These are phyloP conservation scores for Sistotremastrum niveocremeum DNA, from an alignment of 768 basidiomycete species.

Conservation along the genomic window DNA sequence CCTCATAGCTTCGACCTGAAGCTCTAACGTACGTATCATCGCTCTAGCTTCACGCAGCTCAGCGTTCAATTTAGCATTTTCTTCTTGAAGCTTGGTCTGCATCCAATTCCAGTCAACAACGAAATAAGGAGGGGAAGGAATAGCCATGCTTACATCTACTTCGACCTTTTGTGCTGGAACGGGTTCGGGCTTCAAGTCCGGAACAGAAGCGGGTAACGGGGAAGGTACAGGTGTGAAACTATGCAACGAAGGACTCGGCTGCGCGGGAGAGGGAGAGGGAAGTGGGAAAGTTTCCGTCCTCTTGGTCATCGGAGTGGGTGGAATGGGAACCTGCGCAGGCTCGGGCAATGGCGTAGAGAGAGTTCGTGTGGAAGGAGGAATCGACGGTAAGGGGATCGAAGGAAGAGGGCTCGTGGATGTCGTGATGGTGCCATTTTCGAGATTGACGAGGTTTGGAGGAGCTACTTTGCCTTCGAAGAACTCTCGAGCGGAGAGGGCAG, in stretches of 20 bases:
- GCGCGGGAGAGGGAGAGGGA: conserved; percentile 6
- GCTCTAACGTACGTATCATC: conserved; percentile 71
- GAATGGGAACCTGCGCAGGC: conserved; percentile 12
- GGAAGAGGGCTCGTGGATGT: conserved; percentile 13
- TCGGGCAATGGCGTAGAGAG: conserved; percentile 23
- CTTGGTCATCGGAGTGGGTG: conserved; percentile 7
- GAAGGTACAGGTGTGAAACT: conserved; percentile 7
- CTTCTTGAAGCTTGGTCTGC: conserved; percentile 22
- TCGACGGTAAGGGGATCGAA: conserved; percentile 12
- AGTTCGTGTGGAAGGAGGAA: conserved; percentile 13
- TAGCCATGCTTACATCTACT: not conserved
- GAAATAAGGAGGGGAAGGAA: no score
- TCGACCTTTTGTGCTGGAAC: not conserved
- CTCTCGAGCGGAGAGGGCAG: conserved; percentile 68
- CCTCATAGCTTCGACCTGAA: conserved; percentile 64
- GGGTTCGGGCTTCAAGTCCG: no score
- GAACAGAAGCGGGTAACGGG: conserved; percentile 2
- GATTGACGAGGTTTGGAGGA: conserved; percentile 63
- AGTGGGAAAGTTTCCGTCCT: conserved; percentile 3
- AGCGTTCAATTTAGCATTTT: conserved; percentile 46
- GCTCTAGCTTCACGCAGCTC: conserved; percentile 71
- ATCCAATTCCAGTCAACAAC: no score
- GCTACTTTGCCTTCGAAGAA: conserved; percentile 80
- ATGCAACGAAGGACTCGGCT: conserved; percentile 11
- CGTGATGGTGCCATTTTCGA: conserved; percentile 51